Evolutionary conservation across 1,284 basidiomycete species (phyloP), one percentile per base, ranked within the genome.

Genomic region (Cutaneotrichosporon mucoides): DNA sequence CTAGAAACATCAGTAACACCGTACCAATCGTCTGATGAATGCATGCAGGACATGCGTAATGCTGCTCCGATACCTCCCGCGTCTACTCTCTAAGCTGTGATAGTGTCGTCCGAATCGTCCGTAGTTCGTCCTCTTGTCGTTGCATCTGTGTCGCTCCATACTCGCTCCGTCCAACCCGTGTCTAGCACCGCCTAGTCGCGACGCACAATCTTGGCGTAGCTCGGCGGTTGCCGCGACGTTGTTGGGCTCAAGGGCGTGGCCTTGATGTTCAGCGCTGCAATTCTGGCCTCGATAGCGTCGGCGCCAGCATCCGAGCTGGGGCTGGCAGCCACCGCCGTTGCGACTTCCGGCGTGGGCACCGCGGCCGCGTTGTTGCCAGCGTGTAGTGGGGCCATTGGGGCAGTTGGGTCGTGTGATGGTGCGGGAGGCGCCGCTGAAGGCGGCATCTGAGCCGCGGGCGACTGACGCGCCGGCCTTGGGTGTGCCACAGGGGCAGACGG

Each of bases 121-220:
- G 7, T 16, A 6, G 44, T 46, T 24, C 38, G 9, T 40, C 24
- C n/a, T 53, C 52, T 40, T 44, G 34, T 15, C 16, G 15, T 50
- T 24, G 3, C 15, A 12, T 12, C 24, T 24, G 24, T 24, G 24
- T 24, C 24, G 24, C 24, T 24, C 24, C 24, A 24, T 24, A 24
- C 24, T 24, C 24, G 24, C 24, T 24, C 24, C 24, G 24, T 24
- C 24, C 24, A 24, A 24, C 24, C 24, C 24, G 24, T 24, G 24
- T 24, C 24, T 24, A 24, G 24, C 24, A 24, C 24, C 24, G 24
- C 6, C 56, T 65, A 73, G 51, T 76, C 75, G 55, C 73, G 57
- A 47, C 71, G 59, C n/a, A 75, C 71, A 35, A 75, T 68, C 63
- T 73, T 75, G 38, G 75, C 75, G 65, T 76, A 76, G 49, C 68